These are phyloP conservation scores for Ajuga reptans DNA, from an alignment of 305 asterid species.

Conservation along the genomic window DNA sequence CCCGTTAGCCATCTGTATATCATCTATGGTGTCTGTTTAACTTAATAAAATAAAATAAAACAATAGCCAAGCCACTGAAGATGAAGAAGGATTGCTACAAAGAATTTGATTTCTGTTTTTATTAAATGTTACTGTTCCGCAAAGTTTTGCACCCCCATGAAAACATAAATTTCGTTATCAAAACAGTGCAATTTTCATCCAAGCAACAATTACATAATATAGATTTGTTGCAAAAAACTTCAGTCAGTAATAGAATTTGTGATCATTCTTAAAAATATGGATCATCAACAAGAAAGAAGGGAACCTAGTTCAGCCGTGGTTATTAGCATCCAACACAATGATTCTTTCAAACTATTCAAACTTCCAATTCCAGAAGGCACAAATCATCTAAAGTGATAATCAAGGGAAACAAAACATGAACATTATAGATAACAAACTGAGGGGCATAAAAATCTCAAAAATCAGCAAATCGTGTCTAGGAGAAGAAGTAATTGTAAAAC, in stretches of 20 bases:
- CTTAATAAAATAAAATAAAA: not conserved
- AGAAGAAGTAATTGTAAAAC: conserved; percentile 24
- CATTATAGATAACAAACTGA: not conserved
- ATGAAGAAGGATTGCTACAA: not conserved
- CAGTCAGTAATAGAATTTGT: not conserved
- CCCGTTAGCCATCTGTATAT: not conserved
- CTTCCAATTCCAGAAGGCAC: conserved; percentile 3
- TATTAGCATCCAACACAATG: conserved; percentile 11
- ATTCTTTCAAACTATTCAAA: conserved; percentile 7
- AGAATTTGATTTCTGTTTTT: not conserved
- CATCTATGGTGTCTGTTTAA: not conserved
- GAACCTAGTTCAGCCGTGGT: conserved; percentile 2
- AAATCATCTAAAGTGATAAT: conserved; percentile 2
- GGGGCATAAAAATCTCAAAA: not conserved
- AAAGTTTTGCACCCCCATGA: not conserved
- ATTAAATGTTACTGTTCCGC: not conserved
- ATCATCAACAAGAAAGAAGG: conserved; percentile 11
- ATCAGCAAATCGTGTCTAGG: conserved; percentile 3
- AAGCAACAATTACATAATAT: not conserved
- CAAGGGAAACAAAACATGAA: conserved; percentile 6
- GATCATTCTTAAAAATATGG: not conserved
- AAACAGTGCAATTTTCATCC: not conserved
- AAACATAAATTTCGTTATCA: not conserved
- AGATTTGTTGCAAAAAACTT: conserved; percentile 10
- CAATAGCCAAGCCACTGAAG: conserved; percentile 6